A percentile compares a stretch with the other conserved stretches of the same genome.
Evolutionary conservation across 768 basidiomycete species (phyloP).

Genomic region (Lyophyllum atratum): DNA sequence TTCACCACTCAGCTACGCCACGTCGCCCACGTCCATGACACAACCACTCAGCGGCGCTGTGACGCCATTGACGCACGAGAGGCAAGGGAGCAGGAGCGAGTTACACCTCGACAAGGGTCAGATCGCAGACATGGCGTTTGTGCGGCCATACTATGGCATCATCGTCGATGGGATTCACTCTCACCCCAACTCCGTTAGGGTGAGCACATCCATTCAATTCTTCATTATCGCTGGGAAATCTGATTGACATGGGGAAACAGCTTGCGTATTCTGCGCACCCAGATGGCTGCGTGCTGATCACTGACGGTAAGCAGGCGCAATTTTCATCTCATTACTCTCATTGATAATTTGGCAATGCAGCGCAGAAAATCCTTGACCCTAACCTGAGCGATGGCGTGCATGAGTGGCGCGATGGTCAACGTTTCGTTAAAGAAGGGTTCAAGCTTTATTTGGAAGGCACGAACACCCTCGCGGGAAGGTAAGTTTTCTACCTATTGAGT

Average conservation of each 20-base stretch:
- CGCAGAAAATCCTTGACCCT: conserved; percentile 87
- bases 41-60: conserved; percentile 19
- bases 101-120: conserved; percentile 50
- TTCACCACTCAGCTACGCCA: conserved; percentile 37
- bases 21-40: conserved; percentile 12
- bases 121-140: conserved; percentile 54
- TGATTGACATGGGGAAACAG: conserved; percentile 34
- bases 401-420: conserved; percentile 84
- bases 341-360: conserved; percentile 35
- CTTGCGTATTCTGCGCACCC: conserved; percentile 82
- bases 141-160: conserved; percentile 81
- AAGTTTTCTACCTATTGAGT: conserved; percentile 18
- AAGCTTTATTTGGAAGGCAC: conserved; percentile 84
- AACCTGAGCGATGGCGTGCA: conserved; percentile 81
- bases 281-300: conserved; percentile 86
- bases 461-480: conserved; percentile 88
- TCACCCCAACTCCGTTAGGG: conserved; percentile 87
- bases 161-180: conserved; percentile 93
- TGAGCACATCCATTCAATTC: conserved; percentile 34
- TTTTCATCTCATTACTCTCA: not conserved
- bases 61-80: conserved; percentile 22
- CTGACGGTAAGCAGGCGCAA: conserved; percentile 62
- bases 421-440: conserved; percentile 79
- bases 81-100: conserved; percentile 31
- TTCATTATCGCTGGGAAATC: not conserved